A percentile compares a stretch with the other conserved stretches of the same genome.
These are phyloP conservation scores for Chamaecyparis obtusa DNA, from an alignment of 75 land plant genomes.

Conservation along the genomic window DNA sequence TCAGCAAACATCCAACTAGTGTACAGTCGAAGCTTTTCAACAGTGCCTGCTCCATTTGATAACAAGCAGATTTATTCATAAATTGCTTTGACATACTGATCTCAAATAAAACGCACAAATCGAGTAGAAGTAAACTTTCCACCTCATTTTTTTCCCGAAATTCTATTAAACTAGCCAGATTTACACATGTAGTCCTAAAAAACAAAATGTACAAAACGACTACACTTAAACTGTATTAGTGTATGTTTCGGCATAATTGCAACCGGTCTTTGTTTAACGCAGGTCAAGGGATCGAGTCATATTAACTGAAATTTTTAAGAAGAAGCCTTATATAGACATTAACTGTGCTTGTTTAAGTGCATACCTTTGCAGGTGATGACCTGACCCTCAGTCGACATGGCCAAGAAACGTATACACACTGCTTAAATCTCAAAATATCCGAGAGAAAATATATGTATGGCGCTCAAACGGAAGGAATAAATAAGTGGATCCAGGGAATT, in stretches of 20 bases:
- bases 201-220: not conserved
- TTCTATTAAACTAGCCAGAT: not conserved
- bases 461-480: not conserved
- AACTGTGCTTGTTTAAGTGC: not conserved
- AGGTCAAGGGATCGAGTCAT: not conserved
- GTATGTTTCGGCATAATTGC: not conserved
- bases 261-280: not conserved
- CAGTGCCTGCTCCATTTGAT: too few relatives aligned
- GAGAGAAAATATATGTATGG: not conserved
- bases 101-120: too few relatives aligned
- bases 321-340: not conserved
- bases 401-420: not conserved
- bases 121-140: too few relatives aligned
- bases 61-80: too few relatives aligned
- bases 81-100: too few relatives aligned
- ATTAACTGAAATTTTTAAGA: not conserved
- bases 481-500: too few relatives aligned
- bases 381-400: conserved; percentile 65
- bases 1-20: too few relatives aligned
- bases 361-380: conserved; percentile 78
- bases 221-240: not conserved
- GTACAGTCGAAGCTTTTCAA: too few relatives aligned
- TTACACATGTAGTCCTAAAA: not conserved
- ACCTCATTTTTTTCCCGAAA: not conserved
- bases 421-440: not conserved